Percentiles rank a stretch among this genome's conserved stretches.
These are phyloP conservation scores for Malus sieversii DNA, from an alignment of 306 rosid genomes.

Conservation along the genomic window DNA sequence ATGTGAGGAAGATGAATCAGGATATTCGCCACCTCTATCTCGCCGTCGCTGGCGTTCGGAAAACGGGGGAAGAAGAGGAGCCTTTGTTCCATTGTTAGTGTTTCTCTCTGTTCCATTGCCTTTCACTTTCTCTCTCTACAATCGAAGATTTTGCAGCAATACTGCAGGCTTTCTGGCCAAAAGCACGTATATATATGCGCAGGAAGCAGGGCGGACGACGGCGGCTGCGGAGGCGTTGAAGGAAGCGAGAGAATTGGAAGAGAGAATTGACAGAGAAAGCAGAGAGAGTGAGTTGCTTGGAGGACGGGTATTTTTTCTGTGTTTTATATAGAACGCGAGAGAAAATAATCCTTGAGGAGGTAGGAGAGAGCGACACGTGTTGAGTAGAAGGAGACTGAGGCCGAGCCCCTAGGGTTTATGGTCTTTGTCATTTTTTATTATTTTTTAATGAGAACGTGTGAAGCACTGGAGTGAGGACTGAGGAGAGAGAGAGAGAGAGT, in stretches of 20 bases:
- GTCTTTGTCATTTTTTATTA: not conserved
- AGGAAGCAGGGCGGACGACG: not conserved
- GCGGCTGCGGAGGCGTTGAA: not conserved
- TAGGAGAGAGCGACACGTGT: conserved; percentile 39
- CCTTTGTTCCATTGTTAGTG: not conserved
- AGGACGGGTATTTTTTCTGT: not conserved
- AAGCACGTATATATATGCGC: not conserved
- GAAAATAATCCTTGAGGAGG: conserved; percentile 13
- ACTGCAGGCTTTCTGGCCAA: not conserved
- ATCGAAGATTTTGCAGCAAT: not conserved
- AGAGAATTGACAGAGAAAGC: not conserved
- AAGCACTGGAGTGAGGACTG: not conserved
- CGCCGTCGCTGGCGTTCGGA: conserved; percentile 1
- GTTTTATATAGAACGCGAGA: not conserved
- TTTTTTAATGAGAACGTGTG: not conserved
- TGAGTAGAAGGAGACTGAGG: conserved; percentile 18
- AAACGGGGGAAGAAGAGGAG: not conserved
- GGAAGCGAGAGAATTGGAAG: not conserved
- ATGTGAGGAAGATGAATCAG: conserved; percentile 14
- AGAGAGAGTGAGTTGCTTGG: conserved; percentile 6
- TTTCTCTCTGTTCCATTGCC: not conserved
- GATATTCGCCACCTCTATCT: conserved; percentile 31
- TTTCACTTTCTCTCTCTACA: not conserved
- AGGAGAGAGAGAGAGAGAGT: not conserved
- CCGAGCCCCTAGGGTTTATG: conserved; percentile 37